Evolutionary conservation across 768 basidiomycete genomes (phyloP).

Genomic region (Boletus barrowsii): DNA sequence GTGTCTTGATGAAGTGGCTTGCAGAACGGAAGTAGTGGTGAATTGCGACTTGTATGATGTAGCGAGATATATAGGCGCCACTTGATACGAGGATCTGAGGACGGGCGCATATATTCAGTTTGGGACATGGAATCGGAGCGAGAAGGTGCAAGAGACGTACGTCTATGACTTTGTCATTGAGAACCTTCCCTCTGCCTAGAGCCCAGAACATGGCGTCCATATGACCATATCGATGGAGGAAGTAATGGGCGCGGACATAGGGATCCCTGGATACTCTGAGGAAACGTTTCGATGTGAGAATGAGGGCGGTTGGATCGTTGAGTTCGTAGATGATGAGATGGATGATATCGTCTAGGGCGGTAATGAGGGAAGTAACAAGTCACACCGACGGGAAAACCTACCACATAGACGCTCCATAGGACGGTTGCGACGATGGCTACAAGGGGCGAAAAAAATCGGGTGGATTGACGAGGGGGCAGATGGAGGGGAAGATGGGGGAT

Average conservation of each 20-base stretch:
- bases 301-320: slow-evolving; percentile 58
- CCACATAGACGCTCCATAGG: slow-evolving; percentile 56
- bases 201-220: slow-evolving; percentile 73
- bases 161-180: slow-evolving; percentile 66
- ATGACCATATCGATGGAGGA: slow-evolving; percentile 68
- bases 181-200: slow-evolving; percentile 64
- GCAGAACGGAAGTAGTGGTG: slow-evolving; percentile 77
- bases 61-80: slow-evolving; percentile 76
- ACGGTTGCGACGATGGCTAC: too few species aligned
- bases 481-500: not conserved
- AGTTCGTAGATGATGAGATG: slow-evolving; percentile 74
- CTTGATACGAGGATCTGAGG: slow-evolving; percentile 67
- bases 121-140: slow-evolving; percentile 17
- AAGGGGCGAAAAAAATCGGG: slow-evolving; percentile 1
- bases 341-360: slow-evolving; percentile 54
- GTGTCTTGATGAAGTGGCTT: slow-evolving; percentile 69
- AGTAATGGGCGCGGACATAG: slow-evolving; percentile 75
- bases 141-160: slow-evolving; percentile 39
- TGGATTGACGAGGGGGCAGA: not conserved
- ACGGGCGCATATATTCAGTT: slow-evolving; percentile 27
- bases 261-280: slow-evolving; percentile 65
- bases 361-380: slow-evolving; percentile 9
- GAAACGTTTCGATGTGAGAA: slow-evolving; percentile 56
- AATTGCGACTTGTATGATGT: slow-evolving; percentile 72
- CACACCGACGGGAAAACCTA: slow-evolving; percentile 35